phyloP scores from a whole-genome alignment of 306 rosid genomes.

The Vigna unguiculata region DNA sequence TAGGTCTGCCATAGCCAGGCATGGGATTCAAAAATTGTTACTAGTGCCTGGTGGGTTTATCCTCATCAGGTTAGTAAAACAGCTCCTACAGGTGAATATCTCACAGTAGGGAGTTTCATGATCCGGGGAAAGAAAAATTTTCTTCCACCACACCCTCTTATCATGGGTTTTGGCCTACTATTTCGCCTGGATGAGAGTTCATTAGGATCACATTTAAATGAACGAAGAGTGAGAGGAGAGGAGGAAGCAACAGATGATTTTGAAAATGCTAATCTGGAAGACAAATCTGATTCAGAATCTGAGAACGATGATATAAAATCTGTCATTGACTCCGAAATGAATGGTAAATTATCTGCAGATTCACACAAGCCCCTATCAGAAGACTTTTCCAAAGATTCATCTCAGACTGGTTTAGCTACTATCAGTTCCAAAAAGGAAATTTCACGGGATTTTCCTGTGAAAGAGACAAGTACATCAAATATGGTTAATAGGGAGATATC shows the following conservation, averaged over 20 bases:
- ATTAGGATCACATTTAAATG: conserved; percentile 95
- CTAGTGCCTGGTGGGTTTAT: conserved; percentile 99
- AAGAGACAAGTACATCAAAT: conserved; percentile 45
- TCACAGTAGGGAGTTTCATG: conserved; percentile 98
- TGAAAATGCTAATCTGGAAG: conserved; percentile 63
- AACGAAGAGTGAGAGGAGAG: conserved; percentile 98
- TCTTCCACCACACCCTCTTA: conserved; percentile 97
- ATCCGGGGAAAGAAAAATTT: conserved; percentile 95
- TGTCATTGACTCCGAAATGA: conserved; percentile 49
- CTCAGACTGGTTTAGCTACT: conserved; percentile 45
- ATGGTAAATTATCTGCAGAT: conserved; percentile 49
- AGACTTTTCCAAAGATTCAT: conserved; percentile 42
- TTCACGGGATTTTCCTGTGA: conserved; percentile 47
- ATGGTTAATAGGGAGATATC: conserved; percentile 50
- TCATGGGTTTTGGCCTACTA: conserved; percentile 94
- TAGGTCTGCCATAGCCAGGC: conserved; percentile 99
- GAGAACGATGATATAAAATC: conserved; percentile 65
- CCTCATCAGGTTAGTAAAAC: conserved; percentile 99
- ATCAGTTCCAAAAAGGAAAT: conserved; percentile 40
- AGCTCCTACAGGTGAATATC: conserved; percentile 99
- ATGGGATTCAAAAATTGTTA: conserved; percentile 99
- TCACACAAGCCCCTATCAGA: conserved; percentile 43
- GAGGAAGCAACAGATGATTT: conserved; percentile 77
- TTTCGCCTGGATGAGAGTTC: conserved; percentile 99
- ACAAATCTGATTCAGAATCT: conserved; percentile 74